Evolutionary conservation across 2,329 filamentous ascomycete species (phyloP).

Genomic region (Penicillium glabrum): DNA sequence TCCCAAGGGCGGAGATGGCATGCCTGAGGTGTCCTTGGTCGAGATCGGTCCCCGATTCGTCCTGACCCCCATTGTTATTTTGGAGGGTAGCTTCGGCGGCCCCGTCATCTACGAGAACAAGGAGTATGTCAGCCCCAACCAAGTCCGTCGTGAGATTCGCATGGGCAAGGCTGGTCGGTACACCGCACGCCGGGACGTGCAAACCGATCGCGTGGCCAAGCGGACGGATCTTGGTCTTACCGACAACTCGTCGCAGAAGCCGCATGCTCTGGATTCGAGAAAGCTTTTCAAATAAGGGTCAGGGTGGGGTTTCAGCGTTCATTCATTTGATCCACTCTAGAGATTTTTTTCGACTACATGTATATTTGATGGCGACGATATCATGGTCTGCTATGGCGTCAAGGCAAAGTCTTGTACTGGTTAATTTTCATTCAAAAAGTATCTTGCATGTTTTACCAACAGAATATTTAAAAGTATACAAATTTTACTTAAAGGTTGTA

Average conservation of each 20-base stretch:
- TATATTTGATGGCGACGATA: constrained; percentile 35
- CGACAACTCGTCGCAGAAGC: constrained; percentile 58
- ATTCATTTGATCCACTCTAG: constrained; percentile 29
- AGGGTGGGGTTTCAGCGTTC: constrained; percentile 16
- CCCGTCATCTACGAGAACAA: constrained; percentile 98
- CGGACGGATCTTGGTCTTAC: constrained; percentile 75
- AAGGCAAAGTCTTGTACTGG: constrained; percentile 26
- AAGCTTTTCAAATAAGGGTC: constrained; percentile 63
- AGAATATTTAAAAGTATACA: background rate
- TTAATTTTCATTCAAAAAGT: constrained; percentile 23
- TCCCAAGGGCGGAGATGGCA: constrained; percentile 47
- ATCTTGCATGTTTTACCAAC: constrained; percentile 4
- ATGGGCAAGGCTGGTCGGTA: constrained; percentile 75
- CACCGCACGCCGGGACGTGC: constrained; percentile 72
- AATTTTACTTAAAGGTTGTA: background rate
- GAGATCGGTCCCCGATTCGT: constrained; percentile 95
- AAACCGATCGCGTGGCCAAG: constrained; percentile 70
- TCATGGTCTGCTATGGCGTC: constrained; percentile 37
- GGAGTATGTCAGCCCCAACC: constrained; percentile 95
- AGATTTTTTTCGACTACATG: constrained; percentile 30
- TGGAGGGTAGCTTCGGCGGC: constrained; percentile 92
- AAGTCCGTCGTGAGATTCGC: constrained; percentile 79
- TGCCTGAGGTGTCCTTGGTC: constrained; percentile 77
- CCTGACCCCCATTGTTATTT: constrained; percentile 88
- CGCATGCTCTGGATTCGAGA: constrained; percentile 72